These are phyloP conservation scores for Brassica juncea DNA, from an alignment of 345 rosid genomes.

Conservation along the genomic window DNA sequence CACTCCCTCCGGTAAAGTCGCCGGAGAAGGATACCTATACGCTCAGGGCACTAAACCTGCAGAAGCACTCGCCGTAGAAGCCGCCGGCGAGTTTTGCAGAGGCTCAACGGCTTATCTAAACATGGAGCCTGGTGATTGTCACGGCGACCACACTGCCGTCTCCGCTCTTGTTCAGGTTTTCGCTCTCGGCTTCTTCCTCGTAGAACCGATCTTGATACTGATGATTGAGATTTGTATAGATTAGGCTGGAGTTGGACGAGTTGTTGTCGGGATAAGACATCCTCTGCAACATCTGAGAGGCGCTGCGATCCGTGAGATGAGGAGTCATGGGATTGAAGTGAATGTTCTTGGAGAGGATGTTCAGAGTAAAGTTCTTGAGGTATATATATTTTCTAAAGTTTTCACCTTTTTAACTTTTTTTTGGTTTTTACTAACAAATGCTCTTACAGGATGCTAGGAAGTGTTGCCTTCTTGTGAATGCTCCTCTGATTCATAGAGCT, in stretches of 20 bases:
- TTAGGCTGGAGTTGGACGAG: constrained; percentile 88
- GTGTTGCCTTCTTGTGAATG: constrained; percentile 80
- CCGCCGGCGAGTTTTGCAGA: constrained; percentile 54
- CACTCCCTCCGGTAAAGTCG: constrained; percentile 52
- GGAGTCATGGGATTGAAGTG: constrained; percentile 78
- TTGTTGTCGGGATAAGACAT: constrained; percentile 86
- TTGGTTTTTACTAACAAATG: not conserved
- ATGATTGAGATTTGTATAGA: constrained; percentile 47
- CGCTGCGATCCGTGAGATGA: constrained; percentile 65
- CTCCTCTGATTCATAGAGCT: constrained; percentile 82
- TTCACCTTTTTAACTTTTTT: not conserved
- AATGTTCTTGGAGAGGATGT: constrained; percentile 93
- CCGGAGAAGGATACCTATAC: constrained; percentile 80
- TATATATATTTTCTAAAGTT: constrained; percentile 39
- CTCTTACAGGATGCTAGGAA: constrained; percentile 74
- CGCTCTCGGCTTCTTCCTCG: not conserved
- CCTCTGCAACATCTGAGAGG: constrained; percentile 92
- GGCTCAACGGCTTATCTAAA: constrained; percentile 82
- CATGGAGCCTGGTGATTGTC: constrained; percentile 94
- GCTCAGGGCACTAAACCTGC: constrained; percentile 92
- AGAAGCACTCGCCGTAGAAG: constrained; percentile 70
- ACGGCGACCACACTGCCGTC: constrained; percentile 77
- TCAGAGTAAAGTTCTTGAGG: constrained; percentile 75
- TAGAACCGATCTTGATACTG: not conserved
- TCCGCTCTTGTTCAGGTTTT: constrained; percentile 89